Base-by-base conservation (phyloP, 75 land plant genomes). In the Picea glauca region DNA sequence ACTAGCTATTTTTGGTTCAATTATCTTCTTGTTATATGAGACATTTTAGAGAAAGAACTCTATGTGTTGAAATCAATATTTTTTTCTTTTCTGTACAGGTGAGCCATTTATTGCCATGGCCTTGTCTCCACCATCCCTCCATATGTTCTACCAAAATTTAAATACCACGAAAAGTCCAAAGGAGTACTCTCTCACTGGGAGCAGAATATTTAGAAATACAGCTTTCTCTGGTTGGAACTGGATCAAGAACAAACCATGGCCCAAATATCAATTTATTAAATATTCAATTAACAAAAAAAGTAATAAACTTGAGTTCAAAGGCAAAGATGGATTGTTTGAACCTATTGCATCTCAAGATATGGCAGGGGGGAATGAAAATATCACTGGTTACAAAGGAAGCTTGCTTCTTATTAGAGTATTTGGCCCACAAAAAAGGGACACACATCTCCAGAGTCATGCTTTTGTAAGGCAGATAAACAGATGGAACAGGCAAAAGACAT, bases 51-150 rank as follows among this genome's bases (percentile, higher is more conserved):
- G 5, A 68, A 40, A 66, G n/a, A 68, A 38, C 1, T 68, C 4
- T 68, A 40, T 65, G 15, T 17, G 38, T 65, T 68, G 54, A 17
- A 68, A 68, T 68, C 46, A 38, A 68, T 40, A 32, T 6, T 32
- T 11, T 38, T 68, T 38, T 68, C 21, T 17, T 17, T 20, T 68
- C 9, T 68, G 50, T 67, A 40, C n/a, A 68, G 72, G 72, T 38
- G n/a, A 68, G 35, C 72, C 72, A 38, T 68, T 68, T 68, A 40
- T 35, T 68, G 72, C 32, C 15, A 68, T 68, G 72, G 72, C 72
- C 50, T 68, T n/a, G 40, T 38, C 46, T 40, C 46, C 72, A 68
- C 20, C 15, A 1, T 68, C 72, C 5, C 72, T 68, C 15, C 21
- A 20, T 68, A 68, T 20, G 46, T 68, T 68, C 46, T 68, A 68